Evolutionary conservation across 306 rosid genomes (phyloP).

Genomic region (Medicago ruthenica): DNA sequence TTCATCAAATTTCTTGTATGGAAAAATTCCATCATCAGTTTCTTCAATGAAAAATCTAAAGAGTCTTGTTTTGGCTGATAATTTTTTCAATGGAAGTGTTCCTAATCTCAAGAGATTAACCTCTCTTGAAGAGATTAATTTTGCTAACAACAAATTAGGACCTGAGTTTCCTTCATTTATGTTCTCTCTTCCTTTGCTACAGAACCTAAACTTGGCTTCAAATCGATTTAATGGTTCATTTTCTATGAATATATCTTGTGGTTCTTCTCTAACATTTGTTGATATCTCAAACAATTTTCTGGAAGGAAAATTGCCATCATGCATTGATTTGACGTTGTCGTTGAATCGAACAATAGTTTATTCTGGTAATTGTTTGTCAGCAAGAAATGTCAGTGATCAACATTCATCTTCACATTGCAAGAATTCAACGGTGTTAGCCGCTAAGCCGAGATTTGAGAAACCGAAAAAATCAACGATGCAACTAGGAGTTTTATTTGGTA

Average conservation of each 20-base stretch:
- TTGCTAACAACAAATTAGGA: slow-evolving; percentile 66
- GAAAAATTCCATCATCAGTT: slow-evolving; percentile 64
- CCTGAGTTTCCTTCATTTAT: slow-evolving; percentile 68
- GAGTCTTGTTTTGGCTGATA: slow-evolving; percentile 68
- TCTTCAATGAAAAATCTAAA: slow-evolving; percentile 54
- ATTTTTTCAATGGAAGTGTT: slow-evolving; percentile 68
- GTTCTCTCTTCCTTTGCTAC: slow-evolving; percentile 75
- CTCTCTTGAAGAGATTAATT: slow-evolving; percentile 64
- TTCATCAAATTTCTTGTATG: slow-evolving; percentile 73
- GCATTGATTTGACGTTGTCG: slow-evolving; percentile 61
- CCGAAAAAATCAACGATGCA: slow-evolving; percentile 43
- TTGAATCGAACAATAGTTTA: slow-evolving; percentile 55
- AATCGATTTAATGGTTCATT: slow-evolving; percentile 73
- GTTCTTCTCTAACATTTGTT: slow-evolving; percentile 54
- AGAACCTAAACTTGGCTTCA: slow-evolving; percentile 63
- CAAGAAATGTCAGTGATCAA: slow-evolving; percentile 53
- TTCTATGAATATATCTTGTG: slow-evolving; percentile 57
- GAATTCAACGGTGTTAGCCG: slow-evolving; percentile 61
- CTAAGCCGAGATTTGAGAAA: slow-evolving; percentile 55
- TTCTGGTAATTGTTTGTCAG: slow-evolving; percentile 77
- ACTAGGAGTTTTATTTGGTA: slow-evolving; percentile 55
- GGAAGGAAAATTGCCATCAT: slow-evolving; percentile 72
- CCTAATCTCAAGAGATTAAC: slow-evolving; percentile 62
- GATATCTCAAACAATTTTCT: slow-evolving; percentile 78
- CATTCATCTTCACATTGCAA: slow-evolving; percentile 58